Evolutionary conservation across 441 rosid species (phyloP).

Genomic region (Adansonia rubrostipa): DNA sequence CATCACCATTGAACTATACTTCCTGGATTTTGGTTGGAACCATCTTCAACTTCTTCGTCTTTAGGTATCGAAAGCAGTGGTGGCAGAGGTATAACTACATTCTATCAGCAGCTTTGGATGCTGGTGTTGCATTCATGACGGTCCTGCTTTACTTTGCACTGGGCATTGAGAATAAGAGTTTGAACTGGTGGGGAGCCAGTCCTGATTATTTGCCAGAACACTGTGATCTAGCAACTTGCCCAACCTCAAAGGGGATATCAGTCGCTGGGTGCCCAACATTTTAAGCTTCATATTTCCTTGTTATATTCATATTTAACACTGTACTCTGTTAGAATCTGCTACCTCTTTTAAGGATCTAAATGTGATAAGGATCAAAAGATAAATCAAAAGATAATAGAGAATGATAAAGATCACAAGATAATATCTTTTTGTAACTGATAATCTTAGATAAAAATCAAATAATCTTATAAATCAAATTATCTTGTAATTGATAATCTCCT

Average conservation of each 20-base stretch:
- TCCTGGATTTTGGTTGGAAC: constrained; percentile 55
- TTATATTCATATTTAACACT: neutral
- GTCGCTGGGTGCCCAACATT: constrained; percentile 47
- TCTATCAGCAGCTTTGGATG: constrained; percentile 59
- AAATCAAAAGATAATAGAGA: too few relatives aligned
- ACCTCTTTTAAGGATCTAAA: neutral
- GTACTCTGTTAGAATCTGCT: neutral
- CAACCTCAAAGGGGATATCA: constrained; percentile 48
- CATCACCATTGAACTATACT: constrained; percentile 50
- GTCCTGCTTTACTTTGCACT: constrained; percentile 46
- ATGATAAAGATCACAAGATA: too few relatives aligned
- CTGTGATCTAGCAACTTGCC: constrained; percentile 52
- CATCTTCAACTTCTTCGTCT: constrained; percentile 53
- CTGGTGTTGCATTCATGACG: constrained; percentile 55
- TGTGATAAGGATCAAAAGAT: too few relatives aligned
- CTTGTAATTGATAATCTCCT: too few relatives aligned
- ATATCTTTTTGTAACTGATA: too few relatives aligned
- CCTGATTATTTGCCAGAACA: constrained; percentile 40
- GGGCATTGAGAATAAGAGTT: constrained; percentile 31
- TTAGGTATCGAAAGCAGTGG: constrained; percentile 51
- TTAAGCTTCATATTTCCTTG: constrained; percentile 18
- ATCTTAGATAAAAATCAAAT: too few relatives aligned
- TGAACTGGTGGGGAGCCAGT: constrained; percentile 54
- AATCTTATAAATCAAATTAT: too few relatives aligned
- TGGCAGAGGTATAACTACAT: constrained; percentile 59